A percentile compares a stretch with the other conserved stretches of the same genome.
phyloP scores from a whole-genome alignment of 106 monocot species.

The Dendrobium catenatum region DNA sequence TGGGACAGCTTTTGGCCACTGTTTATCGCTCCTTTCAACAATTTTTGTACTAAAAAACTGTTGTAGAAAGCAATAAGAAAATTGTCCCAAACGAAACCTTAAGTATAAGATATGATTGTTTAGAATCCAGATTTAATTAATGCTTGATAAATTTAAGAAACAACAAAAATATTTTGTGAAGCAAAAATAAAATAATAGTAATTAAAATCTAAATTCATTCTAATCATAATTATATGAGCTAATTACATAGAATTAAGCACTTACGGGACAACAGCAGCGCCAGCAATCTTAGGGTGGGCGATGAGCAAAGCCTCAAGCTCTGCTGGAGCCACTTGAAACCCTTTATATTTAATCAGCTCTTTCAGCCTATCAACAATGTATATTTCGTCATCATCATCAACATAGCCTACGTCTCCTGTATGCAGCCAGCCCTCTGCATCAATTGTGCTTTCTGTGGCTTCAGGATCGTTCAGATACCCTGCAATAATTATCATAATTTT shows the following conservation, averaged over 20 bases:
- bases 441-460: conserved; percentile 52
- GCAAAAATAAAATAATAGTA: no score
- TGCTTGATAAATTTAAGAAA: no score
- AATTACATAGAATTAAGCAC: background rate
- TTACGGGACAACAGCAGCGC: conserved; percentile 52
- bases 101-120: no score
- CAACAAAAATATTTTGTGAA: no score
- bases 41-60: no score
- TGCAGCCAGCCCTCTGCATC: conserved; percentile 83
- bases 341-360: conserved; percentile 87
- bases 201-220: no score
- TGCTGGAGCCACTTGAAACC: conserved; percentile 58
- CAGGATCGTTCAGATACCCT: conserved; percentile 76
- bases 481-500: background rate
- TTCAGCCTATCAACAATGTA: conserved; percentile 88
- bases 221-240: no score
- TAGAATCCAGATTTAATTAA: no score
- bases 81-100: no score
- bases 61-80: no score
- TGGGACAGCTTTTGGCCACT: no score
- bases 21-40: no score
- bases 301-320: conserved; percentile 57
- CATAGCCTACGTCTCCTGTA: conserved; percentile 75
- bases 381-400: conserved; percentile 78
- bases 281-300: conserved; percentile 26